Conservation (phyloP, 78 protist genomes). For the Speleostelium caveatum region DNA sequence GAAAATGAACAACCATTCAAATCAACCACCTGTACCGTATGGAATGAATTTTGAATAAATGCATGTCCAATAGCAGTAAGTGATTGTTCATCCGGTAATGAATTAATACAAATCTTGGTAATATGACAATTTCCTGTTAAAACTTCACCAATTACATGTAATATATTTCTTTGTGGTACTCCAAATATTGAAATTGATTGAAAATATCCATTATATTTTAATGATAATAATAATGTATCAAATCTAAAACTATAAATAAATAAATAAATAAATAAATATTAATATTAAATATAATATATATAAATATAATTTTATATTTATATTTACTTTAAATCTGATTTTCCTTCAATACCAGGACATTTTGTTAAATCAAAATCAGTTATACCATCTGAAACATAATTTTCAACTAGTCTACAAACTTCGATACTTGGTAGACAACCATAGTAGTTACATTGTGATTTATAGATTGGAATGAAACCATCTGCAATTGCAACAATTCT, state of each 20-base stretch:
- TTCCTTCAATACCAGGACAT: slow-evolving; percentile 56
- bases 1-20: too few relatives aligned
- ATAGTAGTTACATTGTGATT: slow-evolving; percentile 21
- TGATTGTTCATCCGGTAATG: slow-evolving; percentile 13
- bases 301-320: too few relatives aligned
- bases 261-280: background rate
- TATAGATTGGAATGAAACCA: slow-evolving; percentile 19
- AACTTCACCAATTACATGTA: slow-evolving; percentile 14
- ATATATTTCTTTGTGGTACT: background rate
- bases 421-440: slow-evolving; percentile 5
- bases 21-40: slow-evolving; percentile 27
- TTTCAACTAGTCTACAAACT: slow-evolving; percentile 32
- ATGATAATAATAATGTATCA: slow-evolving; percentile 3
- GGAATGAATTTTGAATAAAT: background rate
- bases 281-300: background rate
- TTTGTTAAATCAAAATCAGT: slow-evolving; percentile 43
- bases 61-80: background rate
- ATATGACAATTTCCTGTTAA: slow-evolving; percentile 2
- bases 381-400: slow-evolving; percentile 10
- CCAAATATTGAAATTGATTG: slow-evolving; percentile 12
- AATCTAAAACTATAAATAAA: background rate
- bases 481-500: background rate
- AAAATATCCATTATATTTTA: slow-evolving; percentile 36
- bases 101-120: slow-evolving; percentile 5
- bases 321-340: slow-evolving; percentile 12